phyloP scores from a whole-genome alignment of 208 protist genomes.

The Leishmania lainsoni region DNA sequence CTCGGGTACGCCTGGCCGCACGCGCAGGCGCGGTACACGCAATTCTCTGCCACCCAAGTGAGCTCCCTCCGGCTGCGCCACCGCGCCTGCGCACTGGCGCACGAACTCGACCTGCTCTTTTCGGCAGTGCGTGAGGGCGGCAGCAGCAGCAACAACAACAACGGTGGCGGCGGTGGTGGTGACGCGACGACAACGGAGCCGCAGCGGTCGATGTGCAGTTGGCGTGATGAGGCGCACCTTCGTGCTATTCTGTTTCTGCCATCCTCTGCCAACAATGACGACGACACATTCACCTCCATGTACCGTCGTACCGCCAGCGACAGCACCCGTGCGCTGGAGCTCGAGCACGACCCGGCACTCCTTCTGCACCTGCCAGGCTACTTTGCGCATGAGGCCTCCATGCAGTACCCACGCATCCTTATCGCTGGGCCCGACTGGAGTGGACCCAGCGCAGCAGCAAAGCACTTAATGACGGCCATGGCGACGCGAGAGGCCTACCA shows the following conservation, averaged over 20 bases:
- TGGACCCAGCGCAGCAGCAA: conserved; percentile 38
- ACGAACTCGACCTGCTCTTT: conserved; percentile 74
- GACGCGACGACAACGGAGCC: background rate
- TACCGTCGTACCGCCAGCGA: conserved; percentile 9
- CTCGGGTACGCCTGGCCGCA: conserved; percentile 62
- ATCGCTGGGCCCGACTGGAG: conserved; percentile 53
- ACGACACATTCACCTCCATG: background rate
- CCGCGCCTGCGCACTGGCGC: conserved; percentile 52
- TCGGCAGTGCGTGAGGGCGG: conserved; percentile 3
- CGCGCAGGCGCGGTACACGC: conserved; percentile 50
- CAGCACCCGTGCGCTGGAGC: conserved; percentile 12
- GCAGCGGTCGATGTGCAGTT: background rate
- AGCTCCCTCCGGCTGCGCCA: conserved; percentile 69
- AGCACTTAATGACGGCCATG: conserved; percentile 37
- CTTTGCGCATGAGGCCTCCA: conserved; percentile 16
- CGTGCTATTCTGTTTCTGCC: conserved; percentile 18
- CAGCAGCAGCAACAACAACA: background rate
- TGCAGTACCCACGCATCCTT: conserved; percentile 77
- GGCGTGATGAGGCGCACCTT: background rate
- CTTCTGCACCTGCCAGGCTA: conserved; percentile 23
- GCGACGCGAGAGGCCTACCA: conserved; percentile 54
- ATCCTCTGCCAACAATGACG: conserved; percentile 8
- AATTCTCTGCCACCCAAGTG: conserved; percentile 65
- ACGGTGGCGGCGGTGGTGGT: too few species aligned
- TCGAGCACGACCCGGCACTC: conserved; percentile 15